These are phyloP conservation scores for Macadamia integrifolia DNA, from an alignment of 164 flowering plant species.

Conservation along the genomic window DNA sequence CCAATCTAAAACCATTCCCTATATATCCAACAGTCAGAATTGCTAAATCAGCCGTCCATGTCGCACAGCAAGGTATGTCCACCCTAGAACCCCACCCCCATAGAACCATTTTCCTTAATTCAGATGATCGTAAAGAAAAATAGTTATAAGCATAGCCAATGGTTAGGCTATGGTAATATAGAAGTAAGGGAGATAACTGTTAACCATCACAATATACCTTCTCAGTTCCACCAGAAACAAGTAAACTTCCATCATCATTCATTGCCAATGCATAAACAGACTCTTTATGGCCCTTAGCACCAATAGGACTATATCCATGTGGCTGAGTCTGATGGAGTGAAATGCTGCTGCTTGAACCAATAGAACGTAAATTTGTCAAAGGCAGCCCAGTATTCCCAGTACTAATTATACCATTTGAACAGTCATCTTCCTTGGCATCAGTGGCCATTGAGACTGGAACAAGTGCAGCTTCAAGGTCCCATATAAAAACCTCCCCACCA, in stretches of 20 bases:
- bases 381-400: conserved; percentile 47
- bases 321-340: conserved; percentile 59
- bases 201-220: conserved; percentile 49
- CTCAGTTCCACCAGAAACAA: conserved; percentile 99
- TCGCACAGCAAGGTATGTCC: too few relatives aligned
- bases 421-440: conserved; percentile 64
- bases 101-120: not conserved
- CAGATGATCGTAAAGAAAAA: not conserved
- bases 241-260: conserved; percentile 85
- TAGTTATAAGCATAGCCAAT: not conserved
- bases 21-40: too few relatives aligned
- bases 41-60: too few relatives aligned
- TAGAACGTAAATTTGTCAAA: conserved; percentile 57
- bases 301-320: conserved; percentile 66
- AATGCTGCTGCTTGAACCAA: conserved; percentile 71
- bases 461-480: conserved; percentile 95
- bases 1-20: too few relatives aligned
- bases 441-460: conserved; percentile 56
- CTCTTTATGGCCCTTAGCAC: conserved; percentile 97
- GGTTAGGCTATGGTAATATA: not conserved
- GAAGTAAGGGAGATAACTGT: conserved; percentile 2
- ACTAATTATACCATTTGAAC: conserved; percentile 57
- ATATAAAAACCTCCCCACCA: conserved; percentile 95
- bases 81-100: too few relatives aligned
- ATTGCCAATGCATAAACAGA: conserved; percentile 95